A percentile compares a stretch with the other conserved stretches of the same genome.
Conservation (phyloP, 768 basidiomycete species). For the Leccinum barrowsii region DNA sequence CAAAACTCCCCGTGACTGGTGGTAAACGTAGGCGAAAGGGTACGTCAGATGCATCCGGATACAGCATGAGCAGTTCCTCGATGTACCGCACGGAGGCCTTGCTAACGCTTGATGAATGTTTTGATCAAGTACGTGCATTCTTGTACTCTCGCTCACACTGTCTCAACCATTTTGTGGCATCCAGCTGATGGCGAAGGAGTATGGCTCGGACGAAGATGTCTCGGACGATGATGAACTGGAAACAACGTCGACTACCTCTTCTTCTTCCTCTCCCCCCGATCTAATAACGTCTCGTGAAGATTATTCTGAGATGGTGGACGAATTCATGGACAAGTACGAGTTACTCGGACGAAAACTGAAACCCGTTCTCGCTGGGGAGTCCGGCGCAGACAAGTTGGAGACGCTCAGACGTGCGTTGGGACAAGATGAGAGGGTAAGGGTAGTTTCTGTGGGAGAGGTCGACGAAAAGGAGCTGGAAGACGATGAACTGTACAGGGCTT, state of each 20-base stretch:
- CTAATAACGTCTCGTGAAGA: conserved; percentile 82
- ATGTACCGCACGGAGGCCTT: conserved; percentile 92
- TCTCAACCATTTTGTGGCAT: neutral
- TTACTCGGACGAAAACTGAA: conserved; percentile 85
- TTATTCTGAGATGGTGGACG: conserved; percentile 87
- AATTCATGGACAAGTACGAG: conserved; percentile 91
- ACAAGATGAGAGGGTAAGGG: conserved; percentile 55
- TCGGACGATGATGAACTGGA: conserved; percentile 49
- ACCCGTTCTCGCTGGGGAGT: conserved; percentile 68
- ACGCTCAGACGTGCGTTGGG: conserved; percentile 76
- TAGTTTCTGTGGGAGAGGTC: conserved; percentile 41
- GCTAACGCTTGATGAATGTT: conserved; percentile 85
- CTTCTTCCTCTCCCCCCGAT: conserved; percentile 69
- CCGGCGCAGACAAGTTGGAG: conserved; percentile 74
- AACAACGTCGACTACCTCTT: conserved; percentile 37
- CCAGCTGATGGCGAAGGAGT: conserved; percentile 77
- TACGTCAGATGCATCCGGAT: conserved; percentile 84
- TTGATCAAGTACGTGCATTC: conserved; percentile 75
- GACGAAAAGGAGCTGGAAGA: conserved; percentile 46
- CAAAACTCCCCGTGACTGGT: conserved; percentile 73
- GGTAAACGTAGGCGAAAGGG: conserved; percentile 70
- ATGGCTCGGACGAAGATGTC: conserved; percentile 57
- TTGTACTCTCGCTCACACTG: neutral
- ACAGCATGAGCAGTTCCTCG: conserved; percentile 96
- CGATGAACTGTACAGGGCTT: conserved; percentile 39